Conservation (phyloP, 2,329 filamentous ascomycete species). For the Bisporella sp. region DNA sequence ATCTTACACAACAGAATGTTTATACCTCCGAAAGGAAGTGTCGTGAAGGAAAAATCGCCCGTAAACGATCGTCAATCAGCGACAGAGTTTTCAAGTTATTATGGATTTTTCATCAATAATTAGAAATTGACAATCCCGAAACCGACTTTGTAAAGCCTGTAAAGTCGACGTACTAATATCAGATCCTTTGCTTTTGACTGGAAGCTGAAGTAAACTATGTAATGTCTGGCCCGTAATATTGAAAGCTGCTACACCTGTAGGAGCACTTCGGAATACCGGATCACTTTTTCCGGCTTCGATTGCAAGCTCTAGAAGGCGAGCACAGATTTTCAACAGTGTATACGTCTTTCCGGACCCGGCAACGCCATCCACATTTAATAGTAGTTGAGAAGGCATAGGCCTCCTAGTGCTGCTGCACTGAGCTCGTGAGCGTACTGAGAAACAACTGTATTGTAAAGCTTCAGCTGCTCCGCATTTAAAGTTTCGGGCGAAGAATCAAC, state of each 20-base stretch:
- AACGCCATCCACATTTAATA: constrained; percentile 5
- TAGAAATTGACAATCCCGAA: neutral
- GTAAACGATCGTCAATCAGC: constrained; percentile 4
- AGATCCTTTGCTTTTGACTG: constrained; percentile 1
- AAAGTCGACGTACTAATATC: constrained; percentile 3
- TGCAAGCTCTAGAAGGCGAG: constrained; percentile 4
- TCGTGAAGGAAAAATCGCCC: constrained; percentile 8
- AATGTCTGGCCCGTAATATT: constrained; percentile 3
- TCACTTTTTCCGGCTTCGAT: neutral
- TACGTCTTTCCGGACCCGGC: constrained; percentile 6
- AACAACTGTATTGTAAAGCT: constrained; percentile 5
- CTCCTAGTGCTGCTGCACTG: neutral
- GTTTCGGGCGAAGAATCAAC: constrained; percentile 2
- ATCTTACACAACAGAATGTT: constrained; percentile 7
- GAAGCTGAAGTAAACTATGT: constrained; percentile 2
- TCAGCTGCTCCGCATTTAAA: constrained; percentile 5
- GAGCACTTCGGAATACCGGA: constrained; percentile 4
- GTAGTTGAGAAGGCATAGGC: constrained; percentile 1
- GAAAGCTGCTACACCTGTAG: constrained; percentile 5
- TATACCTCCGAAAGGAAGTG: constrained; percentile 16
- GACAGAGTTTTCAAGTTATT: constrained; percentile 3
- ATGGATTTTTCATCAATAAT: constrained; percentile 8
- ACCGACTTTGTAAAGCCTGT: constrained; percentile 1
- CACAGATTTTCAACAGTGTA: constrained; percentile 2
- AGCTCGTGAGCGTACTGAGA: constrained; percentile 3